Evolutionary conservation across 2,329 filamentous ascomycete species (phyloP), one percentile per base, ranked within the genome.

Genomic region (Neonectria faginata): DNA sequence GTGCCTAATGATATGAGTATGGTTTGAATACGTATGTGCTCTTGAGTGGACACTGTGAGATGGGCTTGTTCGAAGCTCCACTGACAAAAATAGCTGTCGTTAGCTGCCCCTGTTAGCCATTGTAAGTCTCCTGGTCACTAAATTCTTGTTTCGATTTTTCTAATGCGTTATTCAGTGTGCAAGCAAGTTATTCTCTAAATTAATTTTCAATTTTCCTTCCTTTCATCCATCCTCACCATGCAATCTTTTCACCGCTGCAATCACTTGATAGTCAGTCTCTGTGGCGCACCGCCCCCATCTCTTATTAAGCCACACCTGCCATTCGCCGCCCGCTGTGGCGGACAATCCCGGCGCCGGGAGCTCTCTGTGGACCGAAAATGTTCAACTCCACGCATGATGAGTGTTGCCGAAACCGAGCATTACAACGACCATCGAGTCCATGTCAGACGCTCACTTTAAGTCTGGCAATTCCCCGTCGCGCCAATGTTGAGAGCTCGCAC

Each of bases 401-500:
- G 50, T 36, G 50, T 64, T 53, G 45, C 57, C 47, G 56, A 51
- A 59, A 64, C 52, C 41, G 52, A 62, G 55, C 29, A 51, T 41
- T 60, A 62, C 54, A 48, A 67, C 33, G 45, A 61, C 51, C 25
- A 67, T 42, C 29, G 62, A 42, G 33, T 64, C 64, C 70, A 73
- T 73, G 71, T 69, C 61, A 64, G 57, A 67, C 53, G 62, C 64
- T 66, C 58, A 52, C 52, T 69, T 27, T 55, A 61, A 55, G 61
- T 66, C 63, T 66, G 60, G 42, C 65, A 71, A 70, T 65, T 52
- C 57, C 64, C 69, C 55, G 51, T 63, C 61, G 65, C 69, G 71
- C 77, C 70, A 67, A 84, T 84, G 82, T 79, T 84, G 65, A 81
- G 80, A 76, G 77, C 78, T 69, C 78, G 78, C 67, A 65, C 76